Base-by-base conservation (phyloP, 345 rosid genomes). In the Gossypium rotundifolium region DNA sequence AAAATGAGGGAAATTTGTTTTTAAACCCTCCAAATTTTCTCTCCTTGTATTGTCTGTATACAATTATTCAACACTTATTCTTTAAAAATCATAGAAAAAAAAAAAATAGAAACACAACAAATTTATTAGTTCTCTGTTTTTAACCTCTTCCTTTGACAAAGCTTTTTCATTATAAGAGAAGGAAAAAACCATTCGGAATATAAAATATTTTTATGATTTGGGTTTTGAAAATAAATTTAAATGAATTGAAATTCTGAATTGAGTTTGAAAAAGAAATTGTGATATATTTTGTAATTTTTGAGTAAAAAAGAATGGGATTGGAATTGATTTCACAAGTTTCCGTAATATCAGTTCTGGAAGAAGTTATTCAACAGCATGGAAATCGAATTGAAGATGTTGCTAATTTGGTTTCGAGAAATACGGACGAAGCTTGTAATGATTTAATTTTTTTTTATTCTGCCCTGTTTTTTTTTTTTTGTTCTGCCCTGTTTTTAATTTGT, bases 361-460 rank as follows among this genome's bases (percentile, higher is more conserved):
- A 88, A 71, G 86, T 95, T 74, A 89, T 95, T 79, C 86, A 84
- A 66, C 89, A 92, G 63, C 87, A 91, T 59, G 84, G 81, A 46
- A 73, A 58, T 48, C 81, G 85, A 74, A 72, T 80, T 61, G 73
- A 74, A 53, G 89, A 85, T 42, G 74, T 84, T 54, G 20, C 60
- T 55, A 82, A 71, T 27, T 77, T 86, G 76, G 84, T 81, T 17
- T 79, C 98, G 2, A 78, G 84, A 54, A 88, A 75, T 76, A 81
- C 80, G 0, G 97, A 91, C 40, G 98, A 95, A 84, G 82, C 96
- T 70, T 86, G 99, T 95, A 87, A 75, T 49, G 82, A 73, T 76
- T 77, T 18, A 49, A 71, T 12, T 54, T 57, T 49, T 53, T n/a
- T 49, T 60, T 18, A 11, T 64, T 68, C 49, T 48, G 13, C 27